These are phyloP conservation scores for Septoria linicola DNA, from an alignment of 2,329 filamentous ascomycete genomes.

Conservation along the genomic window DNA sequence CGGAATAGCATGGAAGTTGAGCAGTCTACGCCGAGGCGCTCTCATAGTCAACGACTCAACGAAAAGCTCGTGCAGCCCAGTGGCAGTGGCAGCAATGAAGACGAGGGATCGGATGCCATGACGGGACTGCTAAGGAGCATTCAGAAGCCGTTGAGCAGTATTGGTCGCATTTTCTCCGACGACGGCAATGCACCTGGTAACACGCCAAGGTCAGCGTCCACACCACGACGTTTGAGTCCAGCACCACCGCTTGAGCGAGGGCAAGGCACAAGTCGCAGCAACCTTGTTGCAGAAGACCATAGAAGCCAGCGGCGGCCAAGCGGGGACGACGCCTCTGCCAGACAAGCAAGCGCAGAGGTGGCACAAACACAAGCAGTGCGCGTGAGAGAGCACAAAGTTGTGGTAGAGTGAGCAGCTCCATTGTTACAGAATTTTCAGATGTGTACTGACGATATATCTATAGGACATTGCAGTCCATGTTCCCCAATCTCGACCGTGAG, in stretches of 20 bases:
- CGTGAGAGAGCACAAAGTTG: constrained; percentile 78
- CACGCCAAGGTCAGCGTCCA: constrained; percentile 40
- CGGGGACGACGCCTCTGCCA: constrained; percentile 82
- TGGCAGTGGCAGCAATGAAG: constrained; percentile 36
- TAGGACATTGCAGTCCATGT: constrained; percentile 87
- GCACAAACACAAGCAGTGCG: constrained; percentile 84
- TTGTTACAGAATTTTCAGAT: background rate
- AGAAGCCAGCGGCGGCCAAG: constrained; percentile 47
- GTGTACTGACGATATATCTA: constrained; percentile 9
- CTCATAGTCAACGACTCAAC: constrained; percentile 50
- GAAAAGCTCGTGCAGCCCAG: constrained; percentile 28
- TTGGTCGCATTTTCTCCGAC: constrained; percentile 91
- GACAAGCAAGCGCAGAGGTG: constrained; percentile 84
- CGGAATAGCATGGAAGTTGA: constrained; percentile 61
- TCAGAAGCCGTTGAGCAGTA: constrained; percentile 83
- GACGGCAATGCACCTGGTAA: constrained; percentile 44
- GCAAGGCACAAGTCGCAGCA: no score
- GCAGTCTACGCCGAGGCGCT: constrained; percentile 57
- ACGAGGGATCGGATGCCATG: constrained; percentile 77
- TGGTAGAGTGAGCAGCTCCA: constrained; percentile 76
- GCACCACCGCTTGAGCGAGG: constrained; percentile 30
- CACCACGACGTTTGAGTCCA: constrained; percentile 51
- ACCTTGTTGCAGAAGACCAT: constrained; percentile 26
- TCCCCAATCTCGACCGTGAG: constrained; percentile 89
- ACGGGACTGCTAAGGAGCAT: constrained; percentile 84